Conservation (phyloP, 495 filamentous ascomycete species). For the Apiosordaria backusii region DNA sequence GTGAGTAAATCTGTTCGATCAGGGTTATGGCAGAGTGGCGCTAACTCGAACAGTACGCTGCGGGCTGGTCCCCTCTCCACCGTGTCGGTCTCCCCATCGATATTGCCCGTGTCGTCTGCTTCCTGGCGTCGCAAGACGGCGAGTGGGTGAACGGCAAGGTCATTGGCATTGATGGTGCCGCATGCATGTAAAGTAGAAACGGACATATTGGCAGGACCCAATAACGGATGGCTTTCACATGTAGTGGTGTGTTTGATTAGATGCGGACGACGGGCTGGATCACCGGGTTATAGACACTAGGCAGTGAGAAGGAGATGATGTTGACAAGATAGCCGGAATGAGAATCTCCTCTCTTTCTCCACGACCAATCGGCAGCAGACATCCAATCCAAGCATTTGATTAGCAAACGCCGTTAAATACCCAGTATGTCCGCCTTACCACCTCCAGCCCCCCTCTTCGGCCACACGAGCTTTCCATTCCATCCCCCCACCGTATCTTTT, state of each 20-base stretch:
- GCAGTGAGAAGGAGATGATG: not conserved
- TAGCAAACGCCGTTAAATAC: no score
- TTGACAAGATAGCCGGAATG: not conserved
- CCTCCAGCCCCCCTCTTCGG: no score
- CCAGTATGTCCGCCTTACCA: no score
- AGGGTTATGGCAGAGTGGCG: not conserved
- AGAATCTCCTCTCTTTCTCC: no score
- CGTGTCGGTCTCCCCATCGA: conserved; percentile 62
- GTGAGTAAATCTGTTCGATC: conserved; percentile 6
- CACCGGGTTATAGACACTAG: not conserved
- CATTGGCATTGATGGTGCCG: conserved; percentile 45
- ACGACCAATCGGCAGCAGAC: no score
- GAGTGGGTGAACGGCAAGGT: conserved; percentile 65
- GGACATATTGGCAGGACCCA: not conserved
- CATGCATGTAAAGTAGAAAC: conserved; percentile 41
- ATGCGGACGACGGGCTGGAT: not conserved
- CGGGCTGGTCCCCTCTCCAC: conserved; percentile 55
- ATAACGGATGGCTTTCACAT: not conserved
- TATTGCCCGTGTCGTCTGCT: conserved; percentile 61
- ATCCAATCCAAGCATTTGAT: no score
- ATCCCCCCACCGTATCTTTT: no score
- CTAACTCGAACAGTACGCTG: conserved; percentile 41
- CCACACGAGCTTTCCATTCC: no score
- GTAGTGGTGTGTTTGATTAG: not conserved
- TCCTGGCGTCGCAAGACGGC: conserved; percentile 61